These are phyloP conservation scores for Perkinsus olseni DNA, from an alignment of 169 alveolate species.

Conservation along the genomic window DNA sequence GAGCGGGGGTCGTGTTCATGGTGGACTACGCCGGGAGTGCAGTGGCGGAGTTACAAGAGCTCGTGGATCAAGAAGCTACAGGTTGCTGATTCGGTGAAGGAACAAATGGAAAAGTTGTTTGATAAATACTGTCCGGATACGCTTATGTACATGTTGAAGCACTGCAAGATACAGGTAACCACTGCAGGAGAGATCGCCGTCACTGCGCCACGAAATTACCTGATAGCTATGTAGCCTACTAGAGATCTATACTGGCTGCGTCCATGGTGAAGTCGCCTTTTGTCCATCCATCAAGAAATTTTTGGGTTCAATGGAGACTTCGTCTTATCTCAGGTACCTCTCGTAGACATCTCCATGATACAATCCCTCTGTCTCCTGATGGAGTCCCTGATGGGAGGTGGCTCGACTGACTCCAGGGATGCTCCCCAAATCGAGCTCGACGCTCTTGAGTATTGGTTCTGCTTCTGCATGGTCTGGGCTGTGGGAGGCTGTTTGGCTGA, in stretches of 20 bases:
- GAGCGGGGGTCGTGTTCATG: constrained; percentile 92
- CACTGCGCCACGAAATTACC: background rate
- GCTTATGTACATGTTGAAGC: constrained; percentile 64
- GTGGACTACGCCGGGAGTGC: constrained; percentile 78
- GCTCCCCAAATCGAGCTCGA: constrained; percentile 55
- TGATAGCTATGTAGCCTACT: too few species aligned
- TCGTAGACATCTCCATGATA: constrained; percentile 11
- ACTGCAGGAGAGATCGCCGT: too few species aligned
- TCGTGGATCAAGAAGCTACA: constrained; percentile 80
- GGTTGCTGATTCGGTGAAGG: constrained; percentile 47
- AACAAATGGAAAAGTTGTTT: constrained; percentile 67
- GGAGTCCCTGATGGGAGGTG: background rate
- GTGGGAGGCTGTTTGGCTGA: constrained; percentile 87
- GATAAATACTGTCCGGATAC: constrained; percentile 82
- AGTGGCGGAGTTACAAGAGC: constrained; percentile 84
- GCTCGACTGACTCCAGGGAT: background rate
- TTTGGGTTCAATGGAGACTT: too few species aligned
- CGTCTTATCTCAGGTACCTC: constrained; percentile 21
- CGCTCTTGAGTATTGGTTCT: constrained; percentile 79
- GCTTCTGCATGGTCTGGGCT: constrained; percentile 84
- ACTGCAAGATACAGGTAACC: constrained; percentile 65
- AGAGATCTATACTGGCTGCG: too few species aligned
- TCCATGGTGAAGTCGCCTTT: too few species aligned
- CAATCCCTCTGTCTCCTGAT: constrained; percentile 24
- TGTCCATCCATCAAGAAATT: too few species aligned